Conservation (phyloP, 306 rosid genomes). For the Cucumis melo region DNA sequence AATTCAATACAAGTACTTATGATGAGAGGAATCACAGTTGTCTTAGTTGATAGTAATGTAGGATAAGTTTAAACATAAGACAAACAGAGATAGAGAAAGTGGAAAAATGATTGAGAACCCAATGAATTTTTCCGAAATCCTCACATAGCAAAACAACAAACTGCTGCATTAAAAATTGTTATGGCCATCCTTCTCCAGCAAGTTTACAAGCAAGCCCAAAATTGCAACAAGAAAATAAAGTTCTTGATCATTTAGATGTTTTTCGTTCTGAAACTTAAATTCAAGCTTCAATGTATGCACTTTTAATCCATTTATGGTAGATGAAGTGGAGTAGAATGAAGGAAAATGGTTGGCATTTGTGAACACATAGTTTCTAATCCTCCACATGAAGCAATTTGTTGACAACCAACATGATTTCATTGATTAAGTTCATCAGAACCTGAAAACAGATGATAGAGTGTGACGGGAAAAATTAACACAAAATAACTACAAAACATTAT, state of each 20-base stretch:
- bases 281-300: slow-evolving; percentile 21
- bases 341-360: slow-evolving; percentile 83
- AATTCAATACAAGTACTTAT: neutral
- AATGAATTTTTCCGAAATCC: neutral
- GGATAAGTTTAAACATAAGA: neutral
- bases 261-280: slow-evolving; percentile 32
- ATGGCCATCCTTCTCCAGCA: slow-evolving; percentile 78
- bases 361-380: slow-evolving; percentile 84
- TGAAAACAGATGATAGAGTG: slow-evolving; percentile 19
- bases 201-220: slow-evolving; percentile 89
- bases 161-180: slow-evolving; percentile 18
- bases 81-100: neutral
- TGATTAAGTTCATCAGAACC: slow-evolving; percentile 96
- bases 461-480: neutral
- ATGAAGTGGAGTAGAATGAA: slow-evolving; percentile 44
- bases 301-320: slow-evolving; percentile 26
- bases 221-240: slow-evolving; percentile 94
- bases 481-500: neutral
- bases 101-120: neutral
- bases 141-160: neutral
- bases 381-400: slow-evolving; percentile 71
- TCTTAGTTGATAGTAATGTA: neutral
- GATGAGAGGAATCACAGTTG: neutral
- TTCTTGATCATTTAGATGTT: slow-evolving; percentile 65
- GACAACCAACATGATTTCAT: slow-evolving; percentile 92